A percentile compares a stretch with the other conserved stretches of the same genome.
Conservation (phyloP, 768 basidiomycete species). For the Leccinum boreale region DNA sequence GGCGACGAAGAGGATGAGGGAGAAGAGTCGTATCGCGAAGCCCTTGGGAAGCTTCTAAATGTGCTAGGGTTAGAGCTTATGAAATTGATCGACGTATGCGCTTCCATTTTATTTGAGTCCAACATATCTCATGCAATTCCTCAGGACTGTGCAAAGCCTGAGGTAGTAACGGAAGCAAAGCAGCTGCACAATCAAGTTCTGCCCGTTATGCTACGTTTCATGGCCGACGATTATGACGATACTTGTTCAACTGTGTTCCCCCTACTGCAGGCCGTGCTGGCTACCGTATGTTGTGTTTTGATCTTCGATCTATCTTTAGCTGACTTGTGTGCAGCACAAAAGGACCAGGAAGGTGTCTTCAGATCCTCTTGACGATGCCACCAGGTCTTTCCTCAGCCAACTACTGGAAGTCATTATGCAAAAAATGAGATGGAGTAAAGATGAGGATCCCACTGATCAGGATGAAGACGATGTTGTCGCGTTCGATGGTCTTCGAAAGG, state of each 20-base stretch:
- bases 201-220: constrained; percentile 81
- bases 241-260: constrained; percentile 84
- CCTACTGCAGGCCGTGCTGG: constrained; percentile 70
- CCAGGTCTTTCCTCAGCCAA: constrained; percentile 73
- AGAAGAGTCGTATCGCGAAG: constrained; percentile 86
- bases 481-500: constrained; percentile 86
- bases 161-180: constrained; percentile 61
- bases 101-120: background rate
- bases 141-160: constrained; percentile 60
- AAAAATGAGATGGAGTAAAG: constrained; percentile 91
- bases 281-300: constrained; percentile 48
- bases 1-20: constrained; percentile 79
- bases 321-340: constrained; percentile 66
- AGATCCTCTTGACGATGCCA: constrained; percentile 59
- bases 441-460: constrained; percentile 72
- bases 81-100: constrained; percentile 74
- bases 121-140: constrained; percentile 4
- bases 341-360: constrained; percentile 57
- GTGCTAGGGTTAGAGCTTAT: constrained; percentile 77
- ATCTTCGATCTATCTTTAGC: background rate
- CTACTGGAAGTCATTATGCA: constrained; percentile 74
- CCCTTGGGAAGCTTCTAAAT: constrained; percentile 81
- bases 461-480: constrained; percentile 85
- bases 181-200: constrained; percentile 62
- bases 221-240: constrained; percentile 89